These are phyloP conservation scores for Pezicula neosporulosa DNA, from an alignment of 2,329 filamentous ascomycete genomes.

Conservation along the genomic window DNA sequence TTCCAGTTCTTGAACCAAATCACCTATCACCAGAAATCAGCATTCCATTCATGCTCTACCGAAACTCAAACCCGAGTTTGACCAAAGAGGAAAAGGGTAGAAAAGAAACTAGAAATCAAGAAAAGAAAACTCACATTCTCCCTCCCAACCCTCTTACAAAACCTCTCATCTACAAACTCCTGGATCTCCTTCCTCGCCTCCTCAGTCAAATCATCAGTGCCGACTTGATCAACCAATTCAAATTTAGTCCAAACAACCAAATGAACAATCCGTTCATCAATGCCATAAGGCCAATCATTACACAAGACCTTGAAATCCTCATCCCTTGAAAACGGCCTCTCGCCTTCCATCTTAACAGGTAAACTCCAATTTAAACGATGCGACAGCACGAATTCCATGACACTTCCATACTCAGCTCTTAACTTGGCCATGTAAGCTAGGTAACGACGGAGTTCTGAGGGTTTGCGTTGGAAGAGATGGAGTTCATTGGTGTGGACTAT, in stretches of 20 bases:
- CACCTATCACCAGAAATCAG: slow-evolving; percentile 38
- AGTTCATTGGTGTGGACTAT: slow-evolving; percentile 66
- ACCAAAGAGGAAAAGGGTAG: slow-evolving; percentile 5
- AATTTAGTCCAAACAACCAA: slow-evolving; percentile 93
- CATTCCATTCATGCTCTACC: slow-evolving; percentile 23
- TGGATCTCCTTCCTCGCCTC: slow-evolving; percentile 63
- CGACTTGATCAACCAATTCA: slow-evolving; percentile 63
- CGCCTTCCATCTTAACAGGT: slow-evolving; percentile 40
- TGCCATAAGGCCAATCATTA: slow-evolving; percentile 91
- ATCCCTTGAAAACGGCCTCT: slow-evolving; percentile 13
- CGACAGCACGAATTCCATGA: slow-evolving; percentile 72
- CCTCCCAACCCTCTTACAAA: slow-evolving; percentile 48
- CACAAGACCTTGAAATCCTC: slow-evolving; percentile 68
- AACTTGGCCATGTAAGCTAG: slow-evolving; percentile 65
- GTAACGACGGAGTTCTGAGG: slow-evolving; percentile 77
- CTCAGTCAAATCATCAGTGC: slow-evolving; percentile 58
- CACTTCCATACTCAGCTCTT: slow-evolving; percentile 65
- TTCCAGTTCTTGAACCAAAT: slow-evolving; percentile 91
- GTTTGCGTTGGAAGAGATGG: slow-evolving; percentile 71
- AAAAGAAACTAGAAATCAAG: background rate
- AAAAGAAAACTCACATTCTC: slow-evolving; percentile 45
- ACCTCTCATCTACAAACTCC: slow-evolving; percentile 64
- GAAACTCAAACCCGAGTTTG: background rate
- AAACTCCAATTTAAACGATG: slow-evolving; percentile 66
- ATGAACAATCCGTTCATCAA: slow-evolving; percentile 73